Base-by-base conservation (phyloP, 2,329 filamentous ascomycete species). In the Dothistroma pini region DNA sequence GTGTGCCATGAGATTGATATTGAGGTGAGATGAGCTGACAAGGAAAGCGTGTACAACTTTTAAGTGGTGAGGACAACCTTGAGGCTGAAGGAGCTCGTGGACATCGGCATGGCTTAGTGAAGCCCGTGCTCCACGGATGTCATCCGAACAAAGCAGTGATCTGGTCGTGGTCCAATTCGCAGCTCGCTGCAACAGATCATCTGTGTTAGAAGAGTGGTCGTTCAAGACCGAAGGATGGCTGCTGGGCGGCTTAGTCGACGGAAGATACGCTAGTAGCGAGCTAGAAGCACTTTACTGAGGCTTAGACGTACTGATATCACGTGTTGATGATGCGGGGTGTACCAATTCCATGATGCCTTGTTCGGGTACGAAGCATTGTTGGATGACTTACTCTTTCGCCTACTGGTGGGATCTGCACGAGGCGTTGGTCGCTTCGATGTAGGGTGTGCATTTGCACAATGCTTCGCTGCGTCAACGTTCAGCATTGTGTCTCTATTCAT, bases 241-340 rank as follows among this genome's bases (percentile, higher is more conserved):
- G 31, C 12, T 21, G 31, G 51, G 51, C 25, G 51, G 51, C 51
- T 53, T 53, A 53, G 51, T 35, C 7, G 22, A 25, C 5, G 49
- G 31, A 52, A 21, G 49, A 52, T 21, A n/a, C 11, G 25, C 25
- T 19, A n/a, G 31, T 21, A 53, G 12, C 25, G 19, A 32, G 51
- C 51, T 53, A 53, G 51, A 34, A 53, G 25, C 29, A 32, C 11
- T 19, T 19, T 21, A 35, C 16, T 41, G 56, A 64, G 62, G 62
- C 62, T 64, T 64, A 62, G 62, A 58, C 54, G n/a, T 19, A 2
- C 31, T n/a, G n/a, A n/a, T n/a, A 41, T 58, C 59, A 61, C 59
- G 56, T 61, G 59, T 14, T 6, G 25, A 41, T 47, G 55, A 49
- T 31, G 59, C 51, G n/a, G 25, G n/a, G 47, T 49, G 16, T 21